Evolutionary conservation across 140 eudicot genomes (phyloP).

Genomic region (Flaveria floridana): DNA sequence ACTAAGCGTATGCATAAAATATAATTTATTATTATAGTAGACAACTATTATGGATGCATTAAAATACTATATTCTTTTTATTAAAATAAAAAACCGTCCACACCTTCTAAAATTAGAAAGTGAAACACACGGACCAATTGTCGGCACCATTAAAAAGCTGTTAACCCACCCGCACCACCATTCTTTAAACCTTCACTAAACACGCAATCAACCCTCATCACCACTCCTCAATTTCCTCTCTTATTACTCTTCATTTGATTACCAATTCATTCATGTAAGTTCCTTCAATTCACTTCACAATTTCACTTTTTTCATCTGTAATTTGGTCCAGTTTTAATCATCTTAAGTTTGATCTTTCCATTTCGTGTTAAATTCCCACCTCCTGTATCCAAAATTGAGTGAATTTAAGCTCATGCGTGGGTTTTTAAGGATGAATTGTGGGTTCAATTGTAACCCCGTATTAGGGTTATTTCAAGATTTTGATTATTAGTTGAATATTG

Average conservation of each 20-base stretch:
- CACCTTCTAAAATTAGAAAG: constrained; percentile 35
- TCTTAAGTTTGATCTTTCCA: neutral
- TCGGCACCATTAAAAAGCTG: constrained; percentile 34
- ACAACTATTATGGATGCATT: neutral
- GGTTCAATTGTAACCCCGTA: too few relatives aligned
- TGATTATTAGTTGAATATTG: neutral
- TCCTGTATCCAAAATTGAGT: neutral
- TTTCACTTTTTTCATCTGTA: neutral
- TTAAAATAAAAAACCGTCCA: neutral
- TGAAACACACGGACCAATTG: constrained; percentile 39
- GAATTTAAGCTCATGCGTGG: neutral
- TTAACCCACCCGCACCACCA: constrained; percentile 22
- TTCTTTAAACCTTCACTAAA: constrained; percentile 28
- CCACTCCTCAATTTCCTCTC: constrained; percentile 5
- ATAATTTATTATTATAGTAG: neutral
- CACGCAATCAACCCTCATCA: constrained; percentile 21
- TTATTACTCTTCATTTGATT: constrained; percentile 4
- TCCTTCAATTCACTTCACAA: neutral
- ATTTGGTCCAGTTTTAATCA: neutral
- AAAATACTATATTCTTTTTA: neutral
- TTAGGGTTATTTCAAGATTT: neutral
- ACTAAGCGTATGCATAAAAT: too few relatives aligned
- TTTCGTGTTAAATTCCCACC: constrained; percentile 9
- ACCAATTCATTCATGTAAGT: constrained; percentile 33
- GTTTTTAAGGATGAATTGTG: neutral